A percentile compares a stretch with the other conserved stretches of the same genome.
Conservation (phyloP, 2,329 filamentous ascomycete species). For the Aspergillus sp. region DNA sequence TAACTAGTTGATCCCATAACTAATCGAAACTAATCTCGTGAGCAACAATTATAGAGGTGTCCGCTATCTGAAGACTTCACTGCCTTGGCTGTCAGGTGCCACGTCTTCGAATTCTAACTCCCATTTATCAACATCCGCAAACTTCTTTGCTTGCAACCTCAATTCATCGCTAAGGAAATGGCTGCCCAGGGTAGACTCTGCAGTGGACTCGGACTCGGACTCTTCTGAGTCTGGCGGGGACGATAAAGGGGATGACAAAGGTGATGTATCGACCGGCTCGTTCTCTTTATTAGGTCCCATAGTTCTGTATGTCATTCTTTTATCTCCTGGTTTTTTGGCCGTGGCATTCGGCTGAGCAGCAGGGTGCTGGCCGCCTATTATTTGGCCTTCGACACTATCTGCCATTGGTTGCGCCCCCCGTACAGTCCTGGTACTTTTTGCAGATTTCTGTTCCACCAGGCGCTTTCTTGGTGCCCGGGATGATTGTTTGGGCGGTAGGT, state of each 20-base stretch:
- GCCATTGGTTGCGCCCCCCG: constrained; percentile 6
- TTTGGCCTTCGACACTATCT: not conserved
- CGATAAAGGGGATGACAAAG: constrained; percentile 35
- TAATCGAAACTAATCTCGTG: not conserved
- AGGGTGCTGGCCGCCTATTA: not conserved
- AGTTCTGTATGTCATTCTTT: constrained; percentile 2
- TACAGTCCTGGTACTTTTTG: constrained; percentile 21
- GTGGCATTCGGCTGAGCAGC: not conserved
- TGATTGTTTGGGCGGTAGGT: constrained; percentile 25
- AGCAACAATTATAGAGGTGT: not conserved
- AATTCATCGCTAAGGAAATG: constrained; percentile 40
- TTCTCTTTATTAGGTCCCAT: constrained; percentile 35
- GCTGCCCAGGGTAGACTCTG: constrained; percentile 13
- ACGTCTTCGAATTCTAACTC: constrained; percentile 49
- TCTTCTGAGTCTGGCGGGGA: constrained; percentile 35
- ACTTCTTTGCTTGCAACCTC: constrained; percentile 38
- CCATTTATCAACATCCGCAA: constrained; percentile 46
- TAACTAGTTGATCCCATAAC: not conserved
- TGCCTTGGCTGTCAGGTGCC: constrained; percentile 27
- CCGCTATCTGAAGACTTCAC: constrained; percentile 15
- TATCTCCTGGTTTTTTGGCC: not conserved
- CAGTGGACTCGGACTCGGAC: constrained; percentile 26
- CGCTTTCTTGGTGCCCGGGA: constrained; percentile 20
- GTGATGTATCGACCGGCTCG: constrained; percentile 15
- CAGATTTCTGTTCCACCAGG: constrained; percentile 22